These are phyloP conservation scores for Chloranthus sessilifolius DNA, from an alignment of 164 flowering plant genomes.

Conservation along the genomic window DNA sequence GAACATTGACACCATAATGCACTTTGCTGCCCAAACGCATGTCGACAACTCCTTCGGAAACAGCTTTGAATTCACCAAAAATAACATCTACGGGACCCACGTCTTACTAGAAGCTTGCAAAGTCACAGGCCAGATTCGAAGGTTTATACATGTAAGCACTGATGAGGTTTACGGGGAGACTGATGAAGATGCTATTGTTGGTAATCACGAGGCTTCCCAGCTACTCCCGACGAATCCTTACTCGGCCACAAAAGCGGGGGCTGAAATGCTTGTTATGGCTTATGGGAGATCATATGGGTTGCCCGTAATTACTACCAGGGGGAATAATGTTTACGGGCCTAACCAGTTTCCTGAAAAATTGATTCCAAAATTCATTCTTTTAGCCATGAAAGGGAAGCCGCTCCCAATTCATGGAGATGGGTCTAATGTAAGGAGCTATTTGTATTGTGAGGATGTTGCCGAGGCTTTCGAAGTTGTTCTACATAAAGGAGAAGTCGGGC, in stretches of 20 bases:
- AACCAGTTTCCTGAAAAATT: slow-evolving; percentile 77
- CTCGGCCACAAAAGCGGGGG: slow-evolving; percentile 83
- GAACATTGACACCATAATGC: slow-evolving; percentile 73
- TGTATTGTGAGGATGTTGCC: slow-evolving; percentile 77
- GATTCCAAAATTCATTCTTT: slow-evolving; percentile 69
- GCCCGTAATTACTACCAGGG: slow-evolving; percentile 72
- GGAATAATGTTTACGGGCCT: slow-evolving; percentile 78
- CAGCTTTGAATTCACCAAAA: slow-evolving; percentile 79
- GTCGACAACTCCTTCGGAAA: slow-evolving; percentile 82
- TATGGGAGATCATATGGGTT: slow-evolving; percentile 73
- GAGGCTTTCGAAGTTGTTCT: slow-evolving; percentile 77
- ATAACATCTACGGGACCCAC: slow-evolving; percentile 78
- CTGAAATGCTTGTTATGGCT: slow-evolving; percentile 87
- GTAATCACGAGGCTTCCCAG: slow-evolving; percentile 78
- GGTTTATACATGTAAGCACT: slow-evolving; percentile 80
- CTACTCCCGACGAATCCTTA: slow-evolving; percentile 78
- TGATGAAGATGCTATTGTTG: slow-evolving; percentile 73
- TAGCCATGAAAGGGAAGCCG: slow-evolving; percentile 61
- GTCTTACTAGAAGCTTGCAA: slow-evolving; percentile 80
- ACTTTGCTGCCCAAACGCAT: slow-evolving; percentile 80
- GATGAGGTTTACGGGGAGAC: slow-evolving; percentile 87
- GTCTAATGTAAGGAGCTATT: slow-evolving; percentile 62
- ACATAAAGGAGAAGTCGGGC: slow-evolving; percentile 79
- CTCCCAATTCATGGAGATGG: slow-evolving; percentile 85
- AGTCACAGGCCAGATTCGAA: slow-evolving; percentile 64